Conservation (phyloP, 2,329 filamentous ascomycete species). For the Ceratocystis destructans region DNA sequence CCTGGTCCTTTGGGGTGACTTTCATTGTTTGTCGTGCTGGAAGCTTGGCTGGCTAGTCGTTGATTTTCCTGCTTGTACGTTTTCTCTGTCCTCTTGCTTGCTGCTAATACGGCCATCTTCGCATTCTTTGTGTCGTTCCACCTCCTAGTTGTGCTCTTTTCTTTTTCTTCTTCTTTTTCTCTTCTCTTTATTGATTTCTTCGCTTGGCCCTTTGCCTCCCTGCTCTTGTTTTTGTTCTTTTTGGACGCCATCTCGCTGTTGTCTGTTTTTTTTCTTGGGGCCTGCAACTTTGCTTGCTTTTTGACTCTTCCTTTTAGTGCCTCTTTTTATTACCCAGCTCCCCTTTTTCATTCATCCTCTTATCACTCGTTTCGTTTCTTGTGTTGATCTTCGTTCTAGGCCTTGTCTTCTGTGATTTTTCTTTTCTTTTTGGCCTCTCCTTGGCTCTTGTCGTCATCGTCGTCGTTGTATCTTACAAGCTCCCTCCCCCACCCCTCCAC, state of each 20-base stretch:
- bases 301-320: background rate
- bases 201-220: background rate
- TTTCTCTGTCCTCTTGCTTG: background rate
- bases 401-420: background rate
- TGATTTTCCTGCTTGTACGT: background rate
- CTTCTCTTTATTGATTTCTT: background rate
- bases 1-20: background rate
- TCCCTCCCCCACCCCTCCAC: background rate
- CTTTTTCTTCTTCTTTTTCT: background rate
- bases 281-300: background rate
- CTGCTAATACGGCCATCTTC: background rate
- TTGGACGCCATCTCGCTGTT: background rate
- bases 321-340: background rate
- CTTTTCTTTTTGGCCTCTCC: background rate
- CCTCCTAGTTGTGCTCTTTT: background rate
- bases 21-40: background rate
- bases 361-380: slow-evolving; percentile 6
- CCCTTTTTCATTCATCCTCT: slow-evolving; percentile 8
- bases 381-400: background rate
- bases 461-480: background rate
- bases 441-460: background rate
- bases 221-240: background rate
- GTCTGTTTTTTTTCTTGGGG: background rate
- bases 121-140: background rate
- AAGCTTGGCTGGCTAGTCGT: no score